Conservation (phyloP, 2,329 filamentous ascomycete genomes). For the Penicillium sclerotigenum region DNA sequence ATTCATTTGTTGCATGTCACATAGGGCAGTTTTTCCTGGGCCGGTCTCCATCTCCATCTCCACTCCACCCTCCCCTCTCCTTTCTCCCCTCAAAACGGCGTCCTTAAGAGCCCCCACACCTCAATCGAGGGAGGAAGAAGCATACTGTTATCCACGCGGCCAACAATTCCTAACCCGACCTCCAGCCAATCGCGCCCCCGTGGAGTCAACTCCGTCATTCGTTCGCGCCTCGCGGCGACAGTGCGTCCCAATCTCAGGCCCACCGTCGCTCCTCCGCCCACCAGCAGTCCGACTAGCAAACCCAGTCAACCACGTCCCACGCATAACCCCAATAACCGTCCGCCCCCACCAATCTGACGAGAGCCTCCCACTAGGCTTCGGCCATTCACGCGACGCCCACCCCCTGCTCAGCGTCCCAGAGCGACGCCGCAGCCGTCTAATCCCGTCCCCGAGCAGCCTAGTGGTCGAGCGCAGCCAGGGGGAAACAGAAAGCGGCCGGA, state of each 20-base stretch:
- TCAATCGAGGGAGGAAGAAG: conserved; percentile 16
- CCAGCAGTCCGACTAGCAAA: conserved; percentile 57
- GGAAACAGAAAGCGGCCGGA: conserved; percentile 49
- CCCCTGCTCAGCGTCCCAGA: conserved; percentile 58
- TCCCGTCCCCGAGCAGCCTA: conserved; percentile 46
- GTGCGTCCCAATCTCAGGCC: conserved; percentile 23
- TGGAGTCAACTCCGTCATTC: conserved; percentile 20
- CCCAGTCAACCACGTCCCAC: conserved; percentile 60
- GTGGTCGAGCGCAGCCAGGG: conserved; percentile 48
- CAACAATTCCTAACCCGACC: conserved; percentile 4
- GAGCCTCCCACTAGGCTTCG: conserved; percentile 31
- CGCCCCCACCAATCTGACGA: conserved; percentile 37
- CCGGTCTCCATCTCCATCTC: conserved; percentile 5
- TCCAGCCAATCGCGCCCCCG: conserved; percentile 10
- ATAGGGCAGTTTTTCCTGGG: conserved; percentile 1
- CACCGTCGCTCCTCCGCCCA: conserved; percentile 29
- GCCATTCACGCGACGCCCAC: conserved; percentile 48
- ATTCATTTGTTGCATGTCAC: not conserved
- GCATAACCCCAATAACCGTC: conserved; percentile 49
- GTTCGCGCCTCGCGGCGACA: conserved; percentile 23
- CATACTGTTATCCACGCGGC: not conserved
- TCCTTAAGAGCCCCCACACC: conserved; percentile 16
- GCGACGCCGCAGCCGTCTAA: conserved; percentile 53
- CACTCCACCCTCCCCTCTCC: not conserved
- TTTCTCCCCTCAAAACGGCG: conserved; percentile 24